These are phyloP conservation scores for Phlebiopsis flavidoalba DNA, from an alignment of 768 basidiomycete species.

Conservation along the genomic window DNA sequence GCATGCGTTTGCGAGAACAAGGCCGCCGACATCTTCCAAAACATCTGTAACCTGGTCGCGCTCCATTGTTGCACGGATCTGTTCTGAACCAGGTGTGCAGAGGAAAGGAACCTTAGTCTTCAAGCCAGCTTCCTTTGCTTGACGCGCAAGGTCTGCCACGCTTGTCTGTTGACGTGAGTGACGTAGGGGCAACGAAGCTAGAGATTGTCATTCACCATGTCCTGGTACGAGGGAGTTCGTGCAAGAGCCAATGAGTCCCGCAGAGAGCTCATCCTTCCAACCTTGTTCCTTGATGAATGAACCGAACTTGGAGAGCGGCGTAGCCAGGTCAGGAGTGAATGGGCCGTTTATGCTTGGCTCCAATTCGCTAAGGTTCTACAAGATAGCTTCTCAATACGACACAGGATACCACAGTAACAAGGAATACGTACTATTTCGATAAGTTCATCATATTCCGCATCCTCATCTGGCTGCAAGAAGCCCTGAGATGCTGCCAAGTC, in stretches of 20 bases:
- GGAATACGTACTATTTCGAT: constrained; percentile 74
- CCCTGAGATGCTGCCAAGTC: constrained; percentile 75
- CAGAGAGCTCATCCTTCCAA: constrained; percentile 93
- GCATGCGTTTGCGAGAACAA: constrained; percentile 95
- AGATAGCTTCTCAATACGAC: neutral
- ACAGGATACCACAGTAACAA: neutral
- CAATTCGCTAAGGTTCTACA: constrained; percentile 77
- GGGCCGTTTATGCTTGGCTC: constrained; percentile 96
- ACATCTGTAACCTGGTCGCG: constrained; percentile 81
- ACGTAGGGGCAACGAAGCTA: neutral
- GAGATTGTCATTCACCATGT: constrained; percentile 56
- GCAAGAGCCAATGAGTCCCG: constrained; percentile 94
- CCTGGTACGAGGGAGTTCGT: constrained; percentile 98
- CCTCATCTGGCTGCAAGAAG: constrained; percentile 79
- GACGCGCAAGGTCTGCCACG: constrained; percentile 85
- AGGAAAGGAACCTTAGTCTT: constrained; percentile 81
- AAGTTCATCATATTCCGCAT: constrained; percentile 90
- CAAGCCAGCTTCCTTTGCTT: constrained; percentile 82
- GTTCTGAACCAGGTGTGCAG: constrained; percentile 89
- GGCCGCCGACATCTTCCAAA: constrained; percentile 86
- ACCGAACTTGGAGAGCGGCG: constrained; percentile 87
- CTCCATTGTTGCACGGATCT: constrained; percentile 97
- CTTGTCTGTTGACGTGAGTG: constrained; percentile 52
- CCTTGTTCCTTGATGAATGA: constrained; percentile 75
- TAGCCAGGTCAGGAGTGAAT: constrained; percentile 95